Percentiles rank a stretch among this genome's conserved stretches.
Conservation (phyloP, 2,329 filamentous ascomycete species). For the Phialophora tarda region DNA sequence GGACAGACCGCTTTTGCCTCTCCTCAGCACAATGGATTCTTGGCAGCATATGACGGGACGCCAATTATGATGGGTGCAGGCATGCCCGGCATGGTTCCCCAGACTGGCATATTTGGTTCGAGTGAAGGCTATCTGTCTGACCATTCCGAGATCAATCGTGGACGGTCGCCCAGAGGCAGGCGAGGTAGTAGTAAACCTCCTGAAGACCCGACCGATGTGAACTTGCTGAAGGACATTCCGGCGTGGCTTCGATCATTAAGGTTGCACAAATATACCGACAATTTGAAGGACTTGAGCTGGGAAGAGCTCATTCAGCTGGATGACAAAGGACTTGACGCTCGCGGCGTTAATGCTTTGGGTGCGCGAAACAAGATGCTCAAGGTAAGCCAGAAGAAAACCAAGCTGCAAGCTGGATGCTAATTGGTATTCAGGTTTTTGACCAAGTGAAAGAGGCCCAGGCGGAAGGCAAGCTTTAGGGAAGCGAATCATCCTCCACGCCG, state of each 20-base stretch:
- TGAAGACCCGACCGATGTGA: constrained; percentile 93
- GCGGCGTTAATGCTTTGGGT: constrained; percentile 92
- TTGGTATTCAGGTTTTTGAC: constrained; percentile 73
- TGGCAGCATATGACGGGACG: constrained; percentile 81
- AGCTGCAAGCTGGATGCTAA: constrained; percentile 41
- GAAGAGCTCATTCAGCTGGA: constrained; percentile 88
- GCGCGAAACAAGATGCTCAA: constrained; percentile 98
- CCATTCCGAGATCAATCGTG: constrained; percentile 87
- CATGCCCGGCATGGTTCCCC: constrained; percentile 67
- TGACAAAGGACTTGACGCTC: constrained; percentile 88
- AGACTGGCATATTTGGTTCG: constrained; percentile 71
- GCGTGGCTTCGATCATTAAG: constrained; percentile 93
- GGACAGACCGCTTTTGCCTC: constrained; percentile 71
- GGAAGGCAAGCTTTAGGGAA: constrained; percentile 64
- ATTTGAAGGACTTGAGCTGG: constrained; percentile 97
- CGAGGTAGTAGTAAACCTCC: constrained; percentile 96
- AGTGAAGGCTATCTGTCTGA: constrained; percentile 90
- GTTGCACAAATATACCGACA: constrained; percentile 98
- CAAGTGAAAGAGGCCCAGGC: constrained; percentile 84
- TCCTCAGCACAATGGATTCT: constrained; percentile 91
- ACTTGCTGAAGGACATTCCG: constrained; percentile 90
- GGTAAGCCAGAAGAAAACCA: constrained; percentile 56
- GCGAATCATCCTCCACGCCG: background rate
- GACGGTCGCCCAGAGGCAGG: constrained; percentile 87
- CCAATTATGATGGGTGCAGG: constrained; percentile 74